Percentiles rank a stretch among this genome's conserved stretches.
phyloP scores from a whole-genome alignment of 1,284 basidiomycete species.

The Leccinum cinnamomeum region DNA sequence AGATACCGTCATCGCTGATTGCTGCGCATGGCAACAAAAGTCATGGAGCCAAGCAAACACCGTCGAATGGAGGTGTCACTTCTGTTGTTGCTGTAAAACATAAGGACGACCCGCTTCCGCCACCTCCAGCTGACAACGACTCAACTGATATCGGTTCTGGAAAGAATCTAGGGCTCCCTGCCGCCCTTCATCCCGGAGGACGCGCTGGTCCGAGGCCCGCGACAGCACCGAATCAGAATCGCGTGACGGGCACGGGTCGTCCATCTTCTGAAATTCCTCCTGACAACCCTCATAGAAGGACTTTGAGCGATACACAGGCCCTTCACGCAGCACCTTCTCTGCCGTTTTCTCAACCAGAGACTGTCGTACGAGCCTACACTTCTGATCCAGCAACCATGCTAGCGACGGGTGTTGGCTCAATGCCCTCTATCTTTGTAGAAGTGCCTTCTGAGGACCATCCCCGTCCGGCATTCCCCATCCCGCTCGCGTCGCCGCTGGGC shows the following conservation, averaged over 20 bases:
- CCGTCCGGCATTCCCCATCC: slow-evolving; percentile 10
- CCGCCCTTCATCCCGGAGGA: slow-evolving; percentile 45
- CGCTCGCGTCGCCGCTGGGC: neutral
- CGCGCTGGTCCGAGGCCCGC: slow-evolving; percentile 27
- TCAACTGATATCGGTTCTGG: slow-evolving; percentile 9
- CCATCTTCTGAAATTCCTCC: slow-evolving; percentile 10
- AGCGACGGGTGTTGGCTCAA: neutral
- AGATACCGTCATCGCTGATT: slow-evolving; percentile 26
- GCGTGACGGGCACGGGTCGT: slow-evolving; percentile 10
- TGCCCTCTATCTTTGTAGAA: slow-evolving; percentile 24
- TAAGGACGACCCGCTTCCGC: slow-evolving; percentile 34
- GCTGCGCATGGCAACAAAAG: slow-evolving; percentile 20
- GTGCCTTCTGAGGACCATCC: slow-evolving; percentile 4
- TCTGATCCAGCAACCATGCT: neutral
- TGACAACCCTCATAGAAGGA: slow-evolving; percentile 15
- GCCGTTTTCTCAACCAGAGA: slow-evolving; percentile 12
- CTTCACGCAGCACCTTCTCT: slow-evolving; percentile 6
- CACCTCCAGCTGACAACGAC: slow-evolving; percentile 37
- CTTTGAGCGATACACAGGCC: slow-evolving; percentile 14
- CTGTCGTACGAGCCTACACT: slow-evolving; percentile 11
- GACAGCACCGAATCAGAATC: slow-evolving; percentile 24
- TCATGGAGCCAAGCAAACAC: slow-evolving; percentile 10
- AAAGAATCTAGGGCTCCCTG: slow-evolving; percentile 35
- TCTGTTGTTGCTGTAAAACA: slow-evolving; percentile 10
- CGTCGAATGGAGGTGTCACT: slow-evolving; percentile 1